Conservation (phyloP, 2,329 filamentous ascomycete genomes). For the Venturia effusa region DNA sequence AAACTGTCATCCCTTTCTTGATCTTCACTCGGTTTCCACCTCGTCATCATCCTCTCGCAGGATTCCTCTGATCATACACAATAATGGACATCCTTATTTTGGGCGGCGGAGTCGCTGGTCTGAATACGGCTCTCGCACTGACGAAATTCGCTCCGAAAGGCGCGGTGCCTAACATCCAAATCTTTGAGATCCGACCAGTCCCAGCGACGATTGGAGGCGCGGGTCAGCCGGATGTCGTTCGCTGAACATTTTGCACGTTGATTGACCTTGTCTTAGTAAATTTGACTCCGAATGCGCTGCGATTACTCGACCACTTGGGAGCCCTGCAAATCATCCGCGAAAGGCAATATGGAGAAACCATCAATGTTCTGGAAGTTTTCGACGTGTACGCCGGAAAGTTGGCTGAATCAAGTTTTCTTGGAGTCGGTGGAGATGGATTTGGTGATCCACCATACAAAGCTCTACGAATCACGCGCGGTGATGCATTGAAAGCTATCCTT, state of each 20-base stretch:
- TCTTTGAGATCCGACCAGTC: neutral
- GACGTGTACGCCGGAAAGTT: constrained; percentile 5
- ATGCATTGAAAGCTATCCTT: constrained; percentile 31
- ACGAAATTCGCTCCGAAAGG: constrained; percentile 7
- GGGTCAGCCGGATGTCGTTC: constrained; percentile 17
- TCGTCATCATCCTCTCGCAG: neutral
- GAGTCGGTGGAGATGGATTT: neutral
- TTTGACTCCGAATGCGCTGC: constrained; percentile 32
- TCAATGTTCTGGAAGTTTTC: constrained; percentile 24
- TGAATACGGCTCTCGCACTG: constrained; percentile 17
- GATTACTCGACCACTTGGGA: constrained; percentile 32
- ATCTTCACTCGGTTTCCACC: neutral
- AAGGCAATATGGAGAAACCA: constrained; percentile 28
- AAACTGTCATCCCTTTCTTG: neutral
- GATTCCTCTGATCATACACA: neutral
- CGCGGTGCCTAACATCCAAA: constrained; percentile 3
- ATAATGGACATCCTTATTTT: constrained; percentile 17
- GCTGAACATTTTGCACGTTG: constrained; percentile 18
- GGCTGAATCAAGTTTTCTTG: constrained; percentile 18
- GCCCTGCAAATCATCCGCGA: constrained; percentile 28
- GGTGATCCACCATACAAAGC: constrained; percentile 11
- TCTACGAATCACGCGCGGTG: constrained; percentile 29
- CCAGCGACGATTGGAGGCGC: constrained; percentile 22
- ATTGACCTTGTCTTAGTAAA: constrained; percentile 25
- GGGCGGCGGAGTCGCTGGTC: constrained; percentile 19